Evolutionary conservation across 169 alveolate species (phyloP).

Genomic region (Plasmodium knowlesi): DNA sequence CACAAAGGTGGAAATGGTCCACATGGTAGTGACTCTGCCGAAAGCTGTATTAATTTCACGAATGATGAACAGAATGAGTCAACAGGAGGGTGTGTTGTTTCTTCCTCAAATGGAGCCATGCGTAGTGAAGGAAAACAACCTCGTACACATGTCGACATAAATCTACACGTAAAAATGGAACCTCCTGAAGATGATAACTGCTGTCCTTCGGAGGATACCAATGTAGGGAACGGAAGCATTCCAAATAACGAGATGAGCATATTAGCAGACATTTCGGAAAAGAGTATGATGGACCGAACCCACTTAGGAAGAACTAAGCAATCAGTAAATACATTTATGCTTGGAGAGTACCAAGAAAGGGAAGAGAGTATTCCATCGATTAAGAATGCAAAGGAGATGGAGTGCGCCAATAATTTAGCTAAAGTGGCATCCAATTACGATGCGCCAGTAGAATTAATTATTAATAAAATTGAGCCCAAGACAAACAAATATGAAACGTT

Average conservation of each 20-base stretch:
- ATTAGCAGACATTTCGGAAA: not conserved
- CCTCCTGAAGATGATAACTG: not conserved
- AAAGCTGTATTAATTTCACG: not conserved
- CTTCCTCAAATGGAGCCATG: not conserved
- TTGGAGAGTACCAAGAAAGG: not conserved
- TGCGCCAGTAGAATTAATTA: not conserved
- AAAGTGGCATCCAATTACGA: not conserved
- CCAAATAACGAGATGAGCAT: not conserved
- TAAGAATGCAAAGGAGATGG: not conserved
- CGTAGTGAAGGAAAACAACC: not conserved
- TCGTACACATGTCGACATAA: not conserved
- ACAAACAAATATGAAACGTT: not conserved
- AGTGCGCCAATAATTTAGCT: not conserved
- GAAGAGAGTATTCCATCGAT: not conserved
- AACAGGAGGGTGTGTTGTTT: not conserved
- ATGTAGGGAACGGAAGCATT: not conserved
- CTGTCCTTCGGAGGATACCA: not conserved
- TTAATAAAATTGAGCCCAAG: not conserved
- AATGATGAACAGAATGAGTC: not conserved
- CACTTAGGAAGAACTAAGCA: not conserved
- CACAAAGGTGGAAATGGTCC: not conserved
- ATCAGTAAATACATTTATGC: not conserved
- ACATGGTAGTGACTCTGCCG: not conserved
- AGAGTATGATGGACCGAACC: not conserved
- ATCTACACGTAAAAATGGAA: not conserved